Evolutionary conservation across 2,329 filamentous ascomycete genomes (phyloP).

Genomic region (Penicillium sp.): DNA sequence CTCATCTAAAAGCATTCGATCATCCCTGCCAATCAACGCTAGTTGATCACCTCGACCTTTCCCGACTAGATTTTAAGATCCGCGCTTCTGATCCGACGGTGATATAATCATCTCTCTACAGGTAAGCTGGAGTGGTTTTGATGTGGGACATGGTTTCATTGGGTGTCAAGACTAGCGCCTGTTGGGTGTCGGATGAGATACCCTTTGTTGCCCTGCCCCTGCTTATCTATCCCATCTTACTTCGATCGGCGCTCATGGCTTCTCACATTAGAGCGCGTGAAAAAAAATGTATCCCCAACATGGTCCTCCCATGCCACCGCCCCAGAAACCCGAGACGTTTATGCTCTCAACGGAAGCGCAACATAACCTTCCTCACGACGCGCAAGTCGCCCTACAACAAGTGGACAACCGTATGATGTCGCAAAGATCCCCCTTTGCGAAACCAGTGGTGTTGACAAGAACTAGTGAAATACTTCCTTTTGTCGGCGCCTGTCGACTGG

Average conservation of each 20-base stretch:
- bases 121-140: neutral
- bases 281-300: slow-evolving; percentile 71
- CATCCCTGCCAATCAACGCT: neutral
- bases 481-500: slow-evolving; percentile 98
- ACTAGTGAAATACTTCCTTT: slow-evolving; percentile 97
- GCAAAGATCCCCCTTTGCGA: neutral
- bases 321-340: slow-evolving; percentile 97
- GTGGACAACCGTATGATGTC: slow-evolving; percentile 85
- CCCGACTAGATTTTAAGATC: neutral
- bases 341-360: slow-evolving; percentile 97
- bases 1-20: slow-evolving; percentile 28
- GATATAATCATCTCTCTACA: neutral
- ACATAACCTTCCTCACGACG: slow-evolving; percentile 92
- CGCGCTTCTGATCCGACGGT: neutral
- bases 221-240: slow-evolving; percentile 20
- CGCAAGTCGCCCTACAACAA: slow-evolving; percentile 94
- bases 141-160: neutral
- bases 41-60: neutral
- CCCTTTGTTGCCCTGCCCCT: neutral
- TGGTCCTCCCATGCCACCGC: slow-evolving; percentile 78
- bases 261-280: slow-evolving; percentile 7
- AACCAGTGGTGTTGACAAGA: slow-evolving; percentile 3
- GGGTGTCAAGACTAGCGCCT: neutral
- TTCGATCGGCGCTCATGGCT: slow-evolving; percentile 19
- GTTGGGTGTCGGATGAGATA: neutral